Percentiles rank a stretch among this genome's conserved stretches.
Conservation (phyloP, 2,329 filamentous ascomycete genomes). For the Nigrospora osmanthi region DNA sequence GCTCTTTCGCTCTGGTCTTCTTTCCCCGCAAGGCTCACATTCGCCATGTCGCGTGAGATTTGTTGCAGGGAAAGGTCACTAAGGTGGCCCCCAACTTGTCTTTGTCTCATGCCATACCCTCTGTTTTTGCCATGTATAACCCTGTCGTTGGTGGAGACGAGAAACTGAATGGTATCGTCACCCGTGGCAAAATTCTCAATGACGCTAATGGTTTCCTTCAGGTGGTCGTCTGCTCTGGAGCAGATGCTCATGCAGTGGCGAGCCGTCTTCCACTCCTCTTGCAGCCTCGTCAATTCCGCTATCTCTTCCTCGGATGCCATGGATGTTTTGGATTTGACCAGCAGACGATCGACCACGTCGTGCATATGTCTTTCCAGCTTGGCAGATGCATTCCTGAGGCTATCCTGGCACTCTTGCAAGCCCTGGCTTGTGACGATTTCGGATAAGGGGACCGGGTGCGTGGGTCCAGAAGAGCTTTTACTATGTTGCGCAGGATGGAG, state of each 20-base stretch:
- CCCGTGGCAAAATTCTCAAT: neutral
- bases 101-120: neutral
- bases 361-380: neutral
- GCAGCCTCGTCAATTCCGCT: constrained; percentile 22
- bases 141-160: neutral
- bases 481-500: neutral
- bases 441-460: constrained; percentile 7
- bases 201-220: neutral
- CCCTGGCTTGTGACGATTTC: constrained; percentile 21
- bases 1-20: neutral
- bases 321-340: constrained; percentile 20
- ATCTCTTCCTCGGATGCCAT: constrained; percentile 18
- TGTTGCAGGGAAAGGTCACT: neutral
- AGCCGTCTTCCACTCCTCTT: constrained; percentile 24
- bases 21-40: too few relatives aligned
- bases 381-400: constrained; percentile 14
- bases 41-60: neutral
- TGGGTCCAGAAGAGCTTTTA: neutral
- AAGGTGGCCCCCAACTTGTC: neutral
- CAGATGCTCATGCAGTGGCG: neutral
- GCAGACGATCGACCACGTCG: constrained; percentile 14
- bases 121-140: neutral
- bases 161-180: neutral
- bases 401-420: constrained; percentile 25
- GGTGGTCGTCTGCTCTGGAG: neutral